A percentile compares a stretch with the other conserved stretches of the same genome.
Conservation (phyloP, 2,329 filamentous ascomycete species). For the Botrytis pseudocinerea region DNA sequence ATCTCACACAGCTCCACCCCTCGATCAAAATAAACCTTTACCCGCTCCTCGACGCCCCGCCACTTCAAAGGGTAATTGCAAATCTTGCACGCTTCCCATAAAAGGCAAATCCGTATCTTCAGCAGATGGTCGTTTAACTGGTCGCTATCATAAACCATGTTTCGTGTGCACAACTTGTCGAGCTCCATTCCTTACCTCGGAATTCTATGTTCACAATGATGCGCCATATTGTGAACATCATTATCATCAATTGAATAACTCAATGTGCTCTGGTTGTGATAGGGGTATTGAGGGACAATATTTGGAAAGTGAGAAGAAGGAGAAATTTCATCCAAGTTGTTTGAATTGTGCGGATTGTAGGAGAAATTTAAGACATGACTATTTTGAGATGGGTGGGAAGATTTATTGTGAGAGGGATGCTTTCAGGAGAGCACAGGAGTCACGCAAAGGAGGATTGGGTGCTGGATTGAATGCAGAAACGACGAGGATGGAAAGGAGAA, state of each 20-base stretch:
- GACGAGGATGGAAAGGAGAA: slow-evolving; percentile 48
- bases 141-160: slow-evolving; percentile 91
- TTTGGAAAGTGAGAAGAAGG: slow-evolving; percentile 72
- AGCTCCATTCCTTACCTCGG: slow-evolving; percentile 78
- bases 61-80: slow-evolving; percentile 64
- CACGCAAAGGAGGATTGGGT: slow-evolving; percentile 7
- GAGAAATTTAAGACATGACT: slow-evolving; percentile 74
- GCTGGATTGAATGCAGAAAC: slow-evolving; percentile 29
- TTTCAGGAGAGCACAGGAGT: slow-evolving; percentile 41
- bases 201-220: slow-evolving; percentile 90
- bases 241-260: slow-evolving; percentile 89
- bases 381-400: slow-evolving; percentile 81
- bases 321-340: slow-evolving; percentile 85
- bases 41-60: slow-evolving; percentile 29
- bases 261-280: slow-evolving; percentile 77
- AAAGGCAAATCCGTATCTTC: slow-evolving; percentile 91
- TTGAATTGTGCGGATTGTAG: slow-evolving; percentile 82
- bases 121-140: slow-evolving; percentile 86
- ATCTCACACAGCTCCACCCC: slow-evolving; percentile 23
- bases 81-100: slow-evolving; percentile 76
- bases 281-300: slow-evolving; percentile 92
- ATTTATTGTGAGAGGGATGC: slow-evolving; percentile 89
- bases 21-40: slow-evolving; percentile 12
- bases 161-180: slow-evolving; percentile 88
- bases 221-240: slow-evolving; percentile 87